Percentiles rank a stretch among this genome's conserved stretches.
Conservation (phyloP, 495 filamentous ascomycete species). For the Neurospora tetraspora region DNA sequence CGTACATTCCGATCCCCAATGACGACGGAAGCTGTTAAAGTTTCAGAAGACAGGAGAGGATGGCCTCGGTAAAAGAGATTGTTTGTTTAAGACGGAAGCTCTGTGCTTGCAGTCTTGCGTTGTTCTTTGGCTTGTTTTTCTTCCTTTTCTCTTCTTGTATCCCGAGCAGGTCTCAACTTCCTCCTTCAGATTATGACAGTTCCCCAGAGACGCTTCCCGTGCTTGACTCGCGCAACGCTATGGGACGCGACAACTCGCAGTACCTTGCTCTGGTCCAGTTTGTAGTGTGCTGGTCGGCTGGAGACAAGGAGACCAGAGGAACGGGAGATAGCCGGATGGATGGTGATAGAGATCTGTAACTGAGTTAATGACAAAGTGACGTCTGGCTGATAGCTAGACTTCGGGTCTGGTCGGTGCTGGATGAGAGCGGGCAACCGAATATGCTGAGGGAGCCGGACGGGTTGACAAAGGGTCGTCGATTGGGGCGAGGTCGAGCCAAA, state of each 20-base stretch:
- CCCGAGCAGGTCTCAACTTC: neutral
- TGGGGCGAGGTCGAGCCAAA: neutral
- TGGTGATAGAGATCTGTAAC: neutral
- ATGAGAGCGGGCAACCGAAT: neutral
- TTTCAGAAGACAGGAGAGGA: constrained; percentile 6
- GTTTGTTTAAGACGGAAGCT: constrained; percentile 19
- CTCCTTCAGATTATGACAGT: neutral
- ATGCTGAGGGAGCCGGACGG: neutral
- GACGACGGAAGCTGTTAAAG: constrained; percentile 12
- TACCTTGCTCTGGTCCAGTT: neutral
- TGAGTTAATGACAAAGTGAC: neutral
- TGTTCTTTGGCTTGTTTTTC: neutral
- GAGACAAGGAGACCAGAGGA: neutral
- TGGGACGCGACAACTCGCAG: neutral
- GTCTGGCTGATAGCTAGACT: neutral
- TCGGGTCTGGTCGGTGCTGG: neutral
- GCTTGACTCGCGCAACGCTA: neutral
- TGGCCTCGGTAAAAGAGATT: constrained; percentile 12
- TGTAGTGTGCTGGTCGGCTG: neutral
- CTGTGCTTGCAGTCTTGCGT: constrained; percentile 15
- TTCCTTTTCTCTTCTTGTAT: constrained; percentile 1
- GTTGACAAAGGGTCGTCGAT: neutral
- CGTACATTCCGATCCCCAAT: constrained; percentile 26
- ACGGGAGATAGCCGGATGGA: neutral
- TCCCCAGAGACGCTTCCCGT: neutral